These are phyloP conservation scores for Backusella sp. DNA, from an alignment of 192 early-diverging fungal species.

Conservation along the genomic window DNA sequence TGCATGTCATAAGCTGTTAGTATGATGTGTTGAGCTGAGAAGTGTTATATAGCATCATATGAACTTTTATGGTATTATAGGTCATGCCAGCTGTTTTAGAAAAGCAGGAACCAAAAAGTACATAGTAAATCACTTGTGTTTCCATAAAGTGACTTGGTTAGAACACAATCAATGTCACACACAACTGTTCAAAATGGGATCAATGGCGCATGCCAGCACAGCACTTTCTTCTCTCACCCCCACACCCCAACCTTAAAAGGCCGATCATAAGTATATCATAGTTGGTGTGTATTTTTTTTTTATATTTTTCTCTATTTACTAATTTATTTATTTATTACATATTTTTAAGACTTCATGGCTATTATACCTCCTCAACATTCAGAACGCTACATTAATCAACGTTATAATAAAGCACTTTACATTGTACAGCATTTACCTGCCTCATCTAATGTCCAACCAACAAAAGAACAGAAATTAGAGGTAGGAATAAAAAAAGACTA, in stretches of 20 bases:
- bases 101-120: background rate
- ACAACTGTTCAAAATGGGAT: constrained; percentile 2
- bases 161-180: background rate
- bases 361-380: constrained; percentile 21
- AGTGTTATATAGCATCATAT: background rate
- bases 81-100: background rate
- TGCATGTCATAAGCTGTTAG: no score
- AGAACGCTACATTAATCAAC: constrained; percentile 29
- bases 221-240: background rate
- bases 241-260: background rate
- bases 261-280: background rate
- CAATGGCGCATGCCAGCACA: background rate
- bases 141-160: background rate
- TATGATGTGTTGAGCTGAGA: no score
- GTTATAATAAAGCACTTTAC: constrained; percentile 34
- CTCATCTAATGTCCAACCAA: constrained; percentile 40
- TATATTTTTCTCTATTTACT: background rate
- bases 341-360: background rate
- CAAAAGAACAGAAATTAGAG: constrained; percentile 39
- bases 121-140: background rate
- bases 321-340: background rate
- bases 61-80: background rate
- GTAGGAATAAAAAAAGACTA: background rate
- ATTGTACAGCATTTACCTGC: constrained; percentile 38
- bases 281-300: background rate